Evolutionary conservation across 495 filamentous ascomycete genomes (phyloP).

Genomic region (Hypoxylon fragiforme): DNA sequence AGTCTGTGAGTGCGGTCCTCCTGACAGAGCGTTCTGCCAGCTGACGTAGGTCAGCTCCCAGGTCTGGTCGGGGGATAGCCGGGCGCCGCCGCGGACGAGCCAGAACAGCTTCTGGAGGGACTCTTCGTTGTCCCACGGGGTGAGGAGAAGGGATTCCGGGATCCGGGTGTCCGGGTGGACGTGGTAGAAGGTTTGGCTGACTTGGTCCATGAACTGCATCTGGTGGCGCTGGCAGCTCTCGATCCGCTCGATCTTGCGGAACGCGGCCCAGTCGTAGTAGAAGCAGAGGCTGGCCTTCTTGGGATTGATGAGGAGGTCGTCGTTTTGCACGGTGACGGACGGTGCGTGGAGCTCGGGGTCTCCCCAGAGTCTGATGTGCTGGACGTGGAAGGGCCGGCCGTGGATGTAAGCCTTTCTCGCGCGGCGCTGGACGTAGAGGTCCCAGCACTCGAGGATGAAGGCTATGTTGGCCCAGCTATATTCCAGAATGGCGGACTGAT

Average conservation of each 20-base stretch:
- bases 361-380: conserved; percentile 19
- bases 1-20: background rate
- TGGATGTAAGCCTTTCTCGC: background rate
- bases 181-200: background rate
- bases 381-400: background rate
- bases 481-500: conserved; percentile 41
- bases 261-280: conserved; percentile 21
- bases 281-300: conserved; percentile 17
- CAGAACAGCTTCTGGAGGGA: conserved; percentile 42
- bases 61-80: conserved; percentile 19
- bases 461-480: conserved; percentile 36
- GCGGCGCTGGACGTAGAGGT: conserved; percentile 17
- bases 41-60: conserved; percentile 41
- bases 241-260: no score
- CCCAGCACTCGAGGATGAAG: conserved; percentile 34
- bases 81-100: conserved; percentile 40
- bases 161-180: conserved; percentile 38
- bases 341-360: background rate
- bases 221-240: no score
- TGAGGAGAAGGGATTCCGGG: conserved; percentile 38
- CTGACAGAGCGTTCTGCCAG: conserved; percentile 10
- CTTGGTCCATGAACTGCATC: no score
- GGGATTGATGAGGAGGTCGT: background rate
- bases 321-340: background rate
- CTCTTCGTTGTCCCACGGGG: conserved; percentile 31